These are phyloP conservation scores for Mycena haematopus DNA, from an alignment of 768 basidiomycete species.

Conservation along the genomic window DNA sequence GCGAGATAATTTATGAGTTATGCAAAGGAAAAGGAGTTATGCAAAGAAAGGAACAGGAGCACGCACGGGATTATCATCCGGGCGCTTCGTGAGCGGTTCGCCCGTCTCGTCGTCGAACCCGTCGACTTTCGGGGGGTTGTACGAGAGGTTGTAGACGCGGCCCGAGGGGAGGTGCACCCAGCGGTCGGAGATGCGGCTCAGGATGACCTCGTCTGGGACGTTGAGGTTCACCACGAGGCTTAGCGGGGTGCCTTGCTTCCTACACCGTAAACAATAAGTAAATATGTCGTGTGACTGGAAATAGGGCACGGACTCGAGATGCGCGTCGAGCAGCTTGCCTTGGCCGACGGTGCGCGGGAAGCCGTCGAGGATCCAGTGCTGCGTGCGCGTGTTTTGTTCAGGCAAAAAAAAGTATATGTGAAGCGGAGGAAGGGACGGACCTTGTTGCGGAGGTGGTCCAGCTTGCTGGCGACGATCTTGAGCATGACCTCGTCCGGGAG, in stretches of 20 bases:
- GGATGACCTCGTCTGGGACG: conserved; percentile 86
- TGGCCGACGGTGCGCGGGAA: conserved; percentile 92
- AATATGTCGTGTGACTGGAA: conserved; percentile 7
- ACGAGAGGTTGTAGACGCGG: conserved; percentile 88
- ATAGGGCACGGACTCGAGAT: conserved; percentile 62
- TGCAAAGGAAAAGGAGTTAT: too few relatives aligned
- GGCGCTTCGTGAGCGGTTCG: conserved; percentile 84
- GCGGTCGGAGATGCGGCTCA: conserved; percentile 86
- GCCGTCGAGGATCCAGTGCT: conserved; percentile 95
- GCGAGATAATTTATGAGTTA: conserved; percentile 18
- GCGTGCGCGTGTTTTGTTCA: not conserved
- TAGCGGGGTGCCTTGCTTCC: conserved; percentile 67
- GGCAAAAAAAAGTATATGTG: not conserved
- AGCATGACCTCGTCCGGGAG: conserved; percentile 84
- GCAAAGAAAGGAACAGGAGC: not conserved
- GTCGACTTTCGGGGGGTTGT: conserved; percentile 81
- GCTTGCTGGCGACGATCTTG: conserved; percentile 73
- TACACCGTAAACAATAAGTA: conserved; percentile 36
- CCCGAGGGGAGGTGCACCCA: conserved; percentile 91
- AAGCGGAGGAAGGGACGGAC: conserved; percentile 45
- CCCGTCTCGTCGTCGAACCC: conserved; percentile 89
- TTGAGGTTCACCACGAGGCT: conserved; percentile 87
- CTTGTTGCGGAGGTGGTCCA: conserved; percentile 70
- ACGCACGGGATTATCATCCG: conserved; percentile 87
- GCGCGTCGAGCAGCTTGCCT: conserved; percentile 76